Evolutionary conservation across 805 yeast genomes (phyloP).

Genomic region (Wickerhamomyces sydowiorum): DNA sequence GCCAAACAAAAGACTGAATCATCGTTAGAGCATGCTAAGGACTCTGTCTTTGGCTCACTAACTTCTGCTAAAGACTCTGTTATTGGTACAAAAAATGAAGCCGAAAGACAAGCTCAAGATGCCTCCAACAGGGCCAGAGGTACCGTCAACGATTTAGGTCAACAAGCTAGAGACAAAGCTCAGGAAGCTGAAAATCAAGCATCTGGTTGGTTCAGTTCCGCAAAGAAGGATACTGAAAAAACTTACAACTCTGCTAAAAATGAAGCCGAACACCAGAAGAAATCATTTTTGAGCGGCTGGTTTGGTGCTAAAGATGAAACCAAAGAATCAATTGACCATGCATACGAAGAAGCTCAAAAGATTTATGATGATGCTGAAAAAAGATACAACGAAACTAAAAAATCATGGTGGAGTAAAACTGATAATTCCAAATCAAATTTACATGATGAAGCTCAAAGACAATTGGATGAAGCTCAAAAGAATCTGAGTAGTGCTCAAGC

Average conservation of each 20-base stretch:
- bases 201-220: slow-evolving; percentile 7
- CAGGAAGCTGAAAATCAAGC: slow-evolving; percentile 6
- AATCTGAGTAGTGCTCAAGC: slow-evolving; percentile 14
- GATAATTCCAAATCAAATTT: slow-evolving; percentile 11
- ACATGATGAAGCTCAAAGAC: slow-evolving; percentile 23
- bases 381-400: slow-evolving; percentile 28
- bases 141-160: neutral
- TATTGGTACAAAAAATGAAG: slow-evolving; percentile 9
- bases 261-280: slow-evolving; percentile 1
- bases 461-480: slow-evolving; percentile 17
- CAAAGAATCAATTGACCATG: slow-evolving; percentile 9
- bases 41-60: slow-evolving; percentile 11
- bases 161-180: slow-evolving; percentile 4
- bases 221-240: slow-evolving; percentile 1
- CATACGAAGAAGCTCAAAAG: slow-evolving; percentile 25
- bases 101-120: slow-evolving; percentile 7
- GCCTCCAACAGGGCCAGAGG: slow-evolving; percentile 5
- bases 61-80: slow-evolving; percentile 14
- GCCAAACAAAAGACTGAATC: too few species aligned
- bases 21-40: slow-evolving; percentile 21
- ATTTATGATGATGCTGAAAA: slow-evolving; percentile 28
- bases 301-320: slow-evolving; percentile 11
- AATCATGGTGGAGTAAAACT: slow-evolving; percentile 23
- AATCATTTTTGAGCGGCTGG: slow-evolving; percentile 6
- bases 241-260: neutral